Conservation (phyloP, 2,329 filamentous ascomycete genomes). For the Dothideomycetes sp. region DNA sequence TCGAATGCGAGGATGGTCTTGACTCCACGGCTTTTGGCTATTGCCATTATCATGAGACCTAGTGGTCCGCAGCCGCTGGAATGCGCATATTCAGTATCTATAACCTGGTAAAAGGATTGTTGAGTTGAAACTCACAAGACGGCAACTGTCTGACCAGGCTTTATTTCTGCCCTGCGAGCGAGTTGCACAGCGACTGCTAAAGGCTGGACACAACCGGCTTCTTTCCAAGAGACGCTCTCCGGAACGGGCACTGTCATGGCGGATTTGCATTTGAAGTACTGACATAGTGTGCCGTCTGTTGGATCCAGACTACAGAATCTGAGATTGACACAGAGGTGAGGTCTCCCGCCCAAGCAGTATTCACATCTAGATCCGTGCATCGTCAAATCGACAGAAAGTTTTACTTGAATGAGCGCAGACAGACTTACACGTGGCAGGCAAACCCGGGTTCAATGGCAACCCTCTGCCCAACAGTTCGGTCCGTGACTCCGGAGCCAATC, state of each 20-base stretch:
- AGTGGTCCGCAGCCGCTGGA: conserved; percentile 42
- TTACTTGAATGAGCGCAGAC: too few relatives aligned
- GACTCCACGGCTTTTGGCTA: conserved; percentile 77
- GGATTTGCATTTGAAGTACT: too few relatives aligned
- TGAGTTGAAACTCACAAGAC: conserved; percentile 22
- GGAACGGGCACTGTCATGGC: not conserved
- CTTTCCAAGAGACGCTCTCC: conserved; percentile 21
- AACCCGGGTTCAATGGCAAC: not conserved
- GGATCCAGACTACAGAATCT: not conserved
- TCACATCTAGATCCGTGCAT: not conserved
- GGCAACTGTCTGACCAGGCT: conserved; percentile 33
- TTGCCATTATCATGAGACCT: conserved; percentile 76
- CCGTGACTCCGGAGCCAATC: not conserved
- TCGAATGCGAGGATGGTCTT: conserved; percentile 77
- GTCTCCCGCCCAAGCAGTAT: not conserved
- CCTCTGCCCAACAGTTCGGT: not conserved
- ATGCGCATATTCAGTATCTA: too few relatives aligned
- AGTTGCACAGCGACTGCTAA: conserved; percentile 41
- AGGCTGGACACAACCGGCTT: conserved; percentile 44
- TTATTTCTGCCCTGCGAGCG: conserved; percentile 27
- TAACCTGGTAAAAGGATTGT: too few relatives aligned
- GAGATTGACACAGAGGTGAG: not conserved
- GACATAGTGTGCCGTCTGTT: not conserved
- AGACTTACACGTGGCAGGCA: too few relatives aligned
- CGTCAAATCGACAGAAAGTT: too few relatives aligned